Base-by-base conservation (phyloP, 2,329 filamentous ascomycete genomes). In the Venturiaceae sp. region DNA sequence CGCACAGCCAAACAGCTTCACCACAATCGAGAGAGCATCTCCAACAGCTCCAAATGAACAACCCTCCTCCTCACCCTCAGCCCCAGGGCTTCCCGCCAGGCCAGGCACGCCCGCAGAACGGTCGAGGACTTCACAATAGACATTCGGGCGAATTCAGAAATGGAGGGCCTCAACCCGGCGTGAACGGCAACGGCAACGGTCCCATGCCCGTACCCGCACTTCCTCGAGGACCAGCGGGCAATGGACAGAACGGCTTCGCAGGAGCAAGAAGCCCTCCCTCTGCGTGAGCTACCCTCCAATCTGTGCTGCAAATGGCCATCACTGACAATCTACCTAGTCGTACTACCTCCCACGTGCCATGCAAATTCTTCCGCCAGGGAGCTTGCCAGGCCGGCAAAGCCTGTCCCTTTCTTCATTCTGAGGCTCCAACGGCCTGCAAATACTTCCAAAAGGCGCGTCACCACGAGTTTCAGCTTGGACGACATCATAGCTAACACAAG, bases 281-380 rank as follows among this genome's bases (percentile, higher is more conserved):
- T 19, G 55, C 30, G 44, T 47, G 55, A 56, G 55, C 19, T 47
- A 34, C 14, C 30, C 39, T 26, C 16, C 37, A 23, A 44, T 30
- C 2, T 6, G 32, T 39, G 3, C 32, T 8, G 2, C 9, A 36
- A 14, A n/a, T n/a, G 1, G 21, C 21, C 33, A 33, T n/a, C 26
- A 39, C 36, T 53, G 16, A 44, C 50, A 57, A 62, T 60, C 66
- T 62, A 30, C 28, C 14, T 33, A 30, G 46, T 44, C 23, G 30
- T 26, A 28, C 33, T 32, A 58, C 94, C 19, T 88, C 92, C 62
- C 94, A 97, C 77, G 94, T 99, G 47, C 94, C 94, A 39, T 99
- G 94, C 87, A 97, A 97, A 80, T 99, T 99, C 87, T 99, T 94
- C 75, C 86, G 91, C 57, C 90, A 96, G 77, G 92, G 92, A 71